A percentile compares a stretch with the other conserved stretches of the same genome.
phyloP scores from a whole-genome alignment of 2,329 filamentous ascomycete genomes.

The Hypoxylon rubiginosum region DNA sequence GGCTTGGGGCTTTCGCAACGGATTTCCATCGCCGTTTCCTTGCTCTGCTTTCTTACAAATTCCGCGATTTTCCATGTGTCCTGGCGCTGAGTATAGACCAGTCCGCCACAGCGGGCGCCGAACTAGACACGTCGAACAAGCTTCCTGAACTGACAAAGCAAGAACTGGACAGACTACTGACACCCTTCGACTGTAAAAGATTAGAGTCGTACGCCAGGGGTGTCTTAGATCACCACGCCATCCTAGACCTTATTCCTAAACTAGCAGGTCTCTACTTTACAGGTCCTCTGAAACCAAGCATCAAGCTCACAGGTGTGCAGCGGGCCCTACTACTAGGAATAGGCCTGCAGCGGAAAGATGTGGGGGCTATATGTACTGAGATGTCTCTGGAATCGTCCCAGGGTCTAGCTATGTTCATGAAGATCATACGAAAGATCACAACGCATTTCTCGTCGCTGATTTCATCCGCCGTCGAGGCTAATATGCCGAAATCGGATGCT shows the following conservation, averaged over 20 bases:
- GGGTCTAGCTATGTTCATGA: slow-evolving; percentile 96
- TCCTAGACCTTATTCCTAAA: slow-evolving; percentile 89
- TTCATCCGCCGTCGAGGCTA: slow-evolving; percentile 77
- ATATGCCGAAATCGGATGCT: slow-evolving; percentile 70
- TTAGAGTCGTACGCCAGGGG: slow-evolving; percentile 96
- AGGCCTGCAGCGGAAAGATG: slow-evolving; percentile 89
- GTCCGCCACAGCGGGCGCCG: slow-evolving; percentile 80
- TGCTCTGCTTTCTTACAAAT: slow-evolving; percentile 90
- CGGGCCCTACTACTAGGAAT: slow-evolving; percentile 89
- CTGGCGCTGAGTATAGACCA: slow-evolving; percentile 90
- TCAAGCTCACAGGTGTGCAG: slow-evolving; percentile 86
- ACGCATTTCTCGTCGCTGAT: slow-evolving; percentile 82
- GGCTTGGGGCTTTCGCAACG: slow-evolving; percentile 90
- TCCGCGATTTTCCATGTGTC: slow-evolving; percentile 82
- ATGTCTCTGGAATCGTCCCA: slow-evolving; percentile 80
- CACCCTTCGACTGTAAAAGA: slow-evolving; percentile 94
- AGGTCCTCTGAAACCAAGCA: slow-evolving; percentile 74
- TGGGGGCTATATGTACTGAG: slow-evolving; percentile 85
- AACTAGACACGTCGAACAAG: slow-evolving; percentile 70
- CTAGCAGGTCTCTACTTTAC: slow-evolving; percentile 89
- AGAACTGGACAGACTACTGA: slow-evolving; percentile 82
- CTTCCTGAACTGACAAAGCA: slow-evolving; percentile 74
- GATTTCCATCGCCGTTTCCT: slow-evolving; percentile 98
- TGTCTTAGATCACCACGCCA: slow-evolving; percentile 97
- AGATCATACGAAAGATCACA: slow-evolving; percentile 90